Evolutionary conservation across 192 early-diverging fungal species (phyloP).

Genomic region (Linnemannia exigua): DNA sequence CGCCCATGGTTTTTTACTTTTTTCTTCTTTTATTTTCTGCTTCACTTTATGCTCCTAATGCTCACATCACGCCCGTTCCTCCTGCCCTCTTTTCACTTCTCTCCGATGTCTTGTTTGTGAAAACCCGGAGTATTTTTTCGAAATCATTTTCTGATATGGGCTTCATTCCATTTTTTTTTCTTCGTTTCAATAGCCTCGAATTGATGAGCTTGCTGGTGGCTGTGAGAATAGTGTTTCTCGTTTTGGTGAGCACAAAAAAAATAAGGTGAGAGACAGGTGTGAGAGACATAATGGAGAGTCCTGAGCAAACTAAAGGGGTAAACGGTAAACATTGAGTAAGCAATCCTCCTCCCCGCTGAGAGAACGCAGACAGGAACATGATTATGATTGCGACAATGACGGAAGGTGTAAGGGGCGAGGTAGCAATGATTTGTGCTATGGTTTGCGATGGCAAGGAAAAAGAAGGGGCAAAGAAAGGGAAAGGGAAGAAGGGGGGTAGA

Average conservation of each 20-base stretch:
- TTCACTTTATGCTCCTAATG: not conserved
- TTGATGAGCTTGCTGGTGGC: not conserved
- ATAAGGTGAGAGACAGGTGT: not conserved
- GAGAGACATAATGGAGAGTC: no score
- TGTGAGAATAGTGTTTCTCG: not conserved
- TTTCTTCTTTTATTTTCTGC: not conserved
- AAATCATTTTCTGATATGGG: not conserved
- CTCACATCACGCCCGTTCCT: not conserved
- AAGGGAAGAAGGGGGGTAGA: not conserved
- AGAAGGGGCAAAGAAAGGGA: no score
- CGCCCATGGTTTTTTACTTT: not conserved
- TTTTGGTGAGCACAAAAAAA: not conserved
- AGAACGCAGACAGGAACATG: not conserved
- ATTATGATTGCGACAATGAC: not conserved
- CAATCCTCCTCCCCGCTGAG: not conserved
- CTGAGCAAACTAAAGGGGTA: no score
- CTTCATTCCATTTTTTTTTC: not conserved
- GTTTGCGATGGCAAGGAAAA: not conserved
- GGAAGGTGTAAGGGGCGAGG: no score
- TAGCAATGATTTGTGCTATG: no score
- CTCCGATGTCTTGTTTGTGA: no score
- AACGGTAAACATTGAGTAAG: slow-evolving; percentile 3
- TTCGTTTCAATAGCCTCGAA: not conserved
- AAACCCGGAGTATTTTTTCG: not conserved
- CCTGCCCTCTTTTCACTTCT: no score